Conservation (phyloP, 2,329 filamentous ascomycete species). For the Monosporascus sp. region DNA sequence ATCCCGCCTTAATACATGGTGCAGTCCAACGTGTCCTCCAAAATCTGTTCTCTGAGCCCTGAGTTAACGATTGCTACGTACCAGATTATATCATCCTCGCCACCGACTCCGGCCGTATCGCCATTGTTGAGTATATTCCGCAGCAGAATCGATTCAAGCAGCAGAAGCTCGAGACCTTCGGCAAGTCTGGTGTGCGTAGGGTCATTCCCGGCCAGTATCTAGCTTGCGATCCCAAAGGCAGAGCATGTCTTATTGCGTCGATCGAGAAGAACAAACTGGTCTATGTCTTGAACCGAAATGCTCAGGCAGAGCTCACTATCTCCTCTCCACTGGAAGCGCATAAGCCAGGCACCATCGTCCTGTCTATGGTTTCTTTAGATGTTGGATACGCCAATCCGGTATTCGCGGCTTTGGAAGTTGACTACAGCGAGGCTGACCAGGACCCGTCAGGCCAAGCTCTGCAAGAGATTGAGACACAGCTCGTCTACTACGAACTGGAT, state of each 20-base stretch:
- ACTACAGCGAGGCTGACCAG: constrained; percentile 87
- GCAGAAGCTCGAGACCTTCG: constrained; percentile 94
- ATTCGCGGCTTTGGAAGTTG: constrained; percentile 89
- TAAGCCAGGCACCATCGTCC: constrained; percentile 84
- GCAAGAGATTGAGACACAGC: constrained; percentile 76
- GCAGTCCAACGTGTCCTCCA: constrained; percentile 10
- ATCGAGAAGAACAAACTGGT: constrained; percentile 99
- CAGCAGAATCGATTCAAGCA: constrained; percentile 82
- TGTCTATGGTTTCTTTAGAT: constrained; percentile 82
- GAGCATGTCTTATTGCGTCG: constrained; percentile 89
- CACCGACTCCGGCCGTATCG: constrained; percentile 91
- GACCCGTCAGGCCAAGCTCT: constrained; percentile 81
- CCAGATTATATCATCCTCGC: constrained; percentile 93
- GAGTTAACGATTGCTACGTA: constrained; percentile 17
- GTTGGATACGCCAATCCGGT: constrained; percentile 96
- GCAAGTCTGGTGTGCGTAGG: constrained; percentile 89
- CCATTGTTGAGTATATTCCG: constrained; percentile 86
- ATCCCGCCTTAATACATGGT: constrained; percentile 19
- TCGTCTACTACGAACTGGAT: constrained; percentile 97
- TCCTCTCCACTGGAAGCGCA: constrained; percentile 96
- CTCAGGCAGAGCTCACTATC: constrained; percentile 91
- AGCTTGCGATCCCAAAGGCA: constrained; percentile 89
- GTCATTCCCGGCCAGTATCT: constrained; percentile 96
- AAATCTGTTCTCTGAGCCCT: constrained; percentile 10
- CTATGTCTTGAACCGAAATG: constrained; percentile 93